phyloP scores from a whole-genome alignment of 1,139 yeast species.

The Geotrichum carabidarum region DNA sequence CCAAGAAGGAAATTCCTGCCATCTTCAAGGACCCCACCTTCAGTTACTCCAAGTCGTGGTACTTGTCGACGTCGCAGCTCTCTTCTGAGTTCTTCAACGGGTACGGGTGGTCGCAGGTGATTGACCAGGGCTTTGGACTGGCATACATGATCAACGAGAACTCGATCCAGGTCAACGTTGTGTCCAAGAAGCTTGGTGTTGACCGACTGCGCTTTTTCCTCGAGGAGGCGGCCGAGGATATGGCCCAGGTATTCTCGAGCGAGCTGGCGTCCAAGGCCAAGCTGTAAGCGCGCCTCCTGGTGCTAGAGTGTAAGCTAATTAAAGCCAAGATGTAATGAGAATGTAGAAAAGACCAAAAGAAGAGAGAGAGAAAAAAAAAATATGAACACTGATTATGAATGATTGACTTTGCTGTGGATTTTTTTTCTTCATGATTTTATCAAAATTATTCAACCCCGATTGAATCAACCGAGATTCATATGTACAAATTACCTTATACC shows the following conservation, averaged over 20 bases:
- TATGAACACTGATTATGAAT: not conserved
- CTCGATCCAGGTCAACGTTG: conserved; percentile 81
- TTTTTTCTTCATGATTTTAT: not conserved
- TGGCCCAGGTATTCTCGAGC: conserved; percentile 56
- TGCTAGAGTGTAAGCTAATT: not conserved
- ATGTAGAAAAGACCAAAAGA: not conserved
- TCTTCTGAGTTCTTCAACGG: conserved; percentile 89
- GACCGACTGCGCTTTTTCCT: conserved; percentile 65
- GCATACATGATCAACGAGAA: conserved; percentile 90
- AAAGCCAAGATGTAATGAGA: not conserved
- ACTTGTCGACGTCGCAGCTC: conserved; percentile 80
- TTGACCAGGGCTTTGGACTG: conserved; percentile 88
- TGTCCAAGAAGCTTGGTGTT: conserved; percentile 67
- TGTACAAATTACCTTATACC: not conserved
- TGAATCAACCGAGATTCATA: not conserved
- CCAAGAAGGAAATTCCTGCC: conserved; percentile 61
- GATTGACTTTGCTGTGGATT: too few species aligned
- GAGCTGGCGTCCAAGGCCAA: conserved; percentile 27
- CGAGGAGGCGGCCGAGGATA: conserved; percentile 74
- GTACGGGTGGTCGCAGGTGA: conserved; percentile 95
- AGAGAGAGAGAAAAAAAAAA: not conserved
- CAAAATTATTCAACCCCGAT: not conserved
- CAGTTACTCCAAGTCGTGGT: conserved; percentile 80
- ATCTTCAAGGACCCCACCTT: conserved; percentile 74
- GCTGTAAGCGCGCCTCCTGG: not conserved